Conservation (phyloP, 2,329 filamentous ascomycete genomes). For the Tolypocladium nubicola region DNA sequence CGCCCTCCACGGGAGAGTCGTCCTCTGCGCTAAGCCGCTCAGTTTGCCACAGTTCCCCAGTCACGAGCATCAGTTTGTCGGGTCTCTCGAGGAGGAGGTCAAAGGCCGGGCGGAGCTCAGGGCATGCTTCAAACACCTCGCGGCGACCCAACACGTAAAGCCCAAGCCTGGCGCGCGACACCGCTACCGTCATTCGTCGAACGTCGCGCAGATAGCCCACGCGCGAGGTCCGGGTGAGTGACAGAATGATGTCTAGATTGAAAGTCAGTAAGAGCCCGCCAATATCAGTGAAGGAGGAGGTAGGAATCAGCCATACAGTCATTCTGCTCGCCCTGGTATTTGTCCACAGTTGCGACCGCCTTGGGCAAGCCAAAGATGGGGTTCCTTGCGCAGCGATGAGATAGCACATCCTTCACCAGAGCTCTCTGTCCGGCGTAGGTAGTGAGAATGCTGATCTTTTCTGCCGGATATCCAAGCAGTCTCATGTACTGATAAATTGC, state of each 20-base stretch:
- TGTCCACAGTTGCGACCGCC: constrained; percentile 90
- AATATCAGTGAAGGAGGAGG: background rate
- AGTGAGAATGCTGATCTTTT: constrained; percentile 76
- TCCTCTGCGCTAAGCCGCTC: constrained; percentile 37
- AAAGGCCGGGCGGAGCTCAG: constrained; percentile 81
- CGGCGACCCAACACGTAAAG: constrained; percentile 86
- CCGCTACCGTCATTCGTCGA: constrained; percentile 83
- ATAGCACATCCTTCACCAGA: constrained; percentile 77
- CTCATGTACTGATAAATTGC: constrained; percentile 97
- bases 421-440: constrained; percentile 91
- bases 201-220: constrained; percentile 92
- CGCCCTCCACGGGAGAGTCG: constrained; percentile 33
- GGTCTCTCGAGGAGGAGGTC: constrained; percentile 65
- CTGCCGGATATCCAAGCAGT: constrained; percentile 78
- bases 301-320: constrained; percentile 59
- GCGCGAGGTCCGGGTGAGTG: constrained; percentile 75
- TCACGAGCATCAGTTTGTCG: constrained; percentile 70
- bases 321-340: constrained; percentile 98
- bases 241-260: constrained; percentile 73
- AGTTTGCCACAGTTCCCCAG: constrained; percentile 77
- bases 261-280: constrained; percentile 16
- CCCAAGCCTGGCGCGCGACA: constrained; percentile 84
- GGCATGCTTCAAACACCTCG: constrained; percentile 78
- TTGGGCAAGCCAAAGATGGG: constrained; percentile 80
- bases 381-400: constrained; percentile 73